Evolutionary conservation across 371 early-diverging fungal species (phyloP).

Genomic region (Amoeboaphelidium protococcarum): DNA sequence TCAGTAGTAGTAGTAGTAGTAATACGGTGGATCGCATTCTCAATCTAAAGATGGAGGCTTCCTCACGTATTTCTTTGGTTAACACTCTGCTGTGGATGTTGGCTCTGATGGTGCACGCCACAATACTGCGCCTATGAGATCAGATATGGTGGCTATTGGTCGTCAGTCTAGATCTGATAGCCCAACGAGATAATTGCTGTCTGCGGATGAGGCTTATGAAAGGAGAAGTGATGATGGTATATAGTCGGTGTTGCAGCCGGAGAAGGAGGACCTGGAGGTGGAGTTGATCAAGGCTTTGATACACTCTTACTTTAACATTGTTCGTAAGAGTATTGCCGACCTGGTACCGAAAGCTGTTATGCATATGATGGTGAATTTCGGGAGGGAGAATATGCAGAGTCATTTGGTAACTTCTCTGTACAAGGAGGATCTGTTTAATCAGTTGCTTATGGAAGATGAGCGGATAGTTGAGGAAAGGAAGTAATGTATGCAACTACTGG

Average conservation of each 20-base stretch:
- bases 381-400: conserved; percentile 47
- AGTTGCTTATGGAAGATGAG: conserved; percentile 49
- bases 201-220: too few relatives aligned
- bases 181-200: background rate
- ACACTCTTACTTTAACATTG: conserved; percentile 52
- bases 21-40: too few relatives aligned
- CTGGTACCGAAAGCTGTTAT: conserved; percentile 79
- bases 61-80: conserved; percentile 3
- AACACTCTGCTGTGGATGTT: conserved; percentile 3
- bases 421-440: conserved; percentile 34
- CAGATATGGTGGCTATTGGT: too few relatives aligned
- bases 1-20: too few relatives aligned
- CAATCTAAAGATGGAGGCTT: background rate
- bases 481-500: conserved; percentile 42
- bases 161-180: background rate
- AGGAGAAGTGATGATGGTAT: too few relatives aligned
- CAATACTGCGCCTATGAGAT: too few relatives aligned
- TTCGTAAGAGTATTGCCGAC: conserved; percentile 57
- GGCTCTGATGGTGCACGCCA: background rate
- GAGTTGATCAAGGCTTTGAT: conserved; percentile 36
- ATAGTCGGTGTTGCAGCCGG: too few relatives aligned
- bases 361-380: conserved; percentile 32
- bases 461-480: conserved; percentile 37
- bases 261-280: conserved; percentile 51
- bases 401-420: conserved; percentile 57